phyloP scores from a whole-genome alignment of 495 filamentous ascomycete species.

The Daldinia bambusicola region DNA sequence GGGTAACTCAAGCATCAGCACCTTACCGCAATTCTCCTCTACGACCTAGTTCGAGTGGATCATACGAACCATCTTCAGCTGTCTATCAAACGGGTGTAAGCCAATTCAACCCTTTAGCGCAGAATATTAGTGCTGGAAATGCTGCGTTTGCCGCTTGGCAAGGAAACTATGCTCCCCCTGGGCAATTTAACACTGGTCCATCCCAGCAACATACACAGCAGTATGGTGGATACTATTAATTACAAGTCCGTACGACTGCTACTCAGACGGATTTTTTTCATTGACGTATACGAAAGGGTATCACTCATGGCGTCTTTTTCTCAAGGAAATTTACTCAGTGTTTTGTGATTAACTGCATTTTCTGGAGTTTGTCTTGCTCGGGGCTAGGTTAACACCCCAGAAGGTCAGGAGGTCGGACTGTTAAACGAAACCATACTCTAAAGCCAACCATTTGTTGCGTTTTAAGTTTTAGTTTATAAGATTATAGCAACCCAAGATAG shows the following conservation, averaged over 20 bases:
- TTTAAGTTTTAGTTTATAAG: neutral
- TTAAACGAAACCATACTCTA: neutral
- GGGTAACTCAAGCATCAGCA: conserved; percentile 44
- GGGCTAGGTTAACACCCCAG: conserved; percentile 5
- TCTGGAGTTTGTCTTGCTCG: conserved; percentile 14
- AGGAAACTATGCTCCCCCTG: conserved; percentile 28
- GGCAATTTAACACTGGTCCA: conserved; percentile 12
- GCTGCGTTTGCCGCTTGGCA: conserved; percentile 39
- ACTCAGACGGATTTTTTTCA: neutral
- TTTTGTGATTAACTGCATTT: conserved; percentile 16
- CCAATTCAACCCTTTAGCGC: conserved; percentile 42
- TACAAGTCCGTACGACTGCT: neutral
- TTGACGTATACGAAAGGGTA: neutral
- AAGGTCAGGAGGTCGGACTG: neutral
- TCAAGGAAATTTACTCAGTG: neutral
- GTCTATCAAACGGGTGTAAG: conserved; percentile 41
- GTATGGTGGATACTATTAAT: conserved; percentile 41
- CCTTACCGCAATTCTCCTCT: conserved; percentile 57
- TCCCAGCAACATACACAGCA: conserved; percentile 36
- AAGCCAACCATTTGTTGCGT: neutral
- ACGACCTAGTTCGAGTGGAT: conserved; percentile 56
- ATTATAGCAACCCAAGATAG: neutral
- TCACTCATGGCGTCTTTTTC: conserved; percentile 5
- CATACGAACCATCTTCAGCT: conserved; percentile 58
- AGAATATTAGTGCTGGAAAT: conserved; percentile 32